Base-by-base conservation (phyloP, 306 rosid species). In the Vigna mungo region DNA sequence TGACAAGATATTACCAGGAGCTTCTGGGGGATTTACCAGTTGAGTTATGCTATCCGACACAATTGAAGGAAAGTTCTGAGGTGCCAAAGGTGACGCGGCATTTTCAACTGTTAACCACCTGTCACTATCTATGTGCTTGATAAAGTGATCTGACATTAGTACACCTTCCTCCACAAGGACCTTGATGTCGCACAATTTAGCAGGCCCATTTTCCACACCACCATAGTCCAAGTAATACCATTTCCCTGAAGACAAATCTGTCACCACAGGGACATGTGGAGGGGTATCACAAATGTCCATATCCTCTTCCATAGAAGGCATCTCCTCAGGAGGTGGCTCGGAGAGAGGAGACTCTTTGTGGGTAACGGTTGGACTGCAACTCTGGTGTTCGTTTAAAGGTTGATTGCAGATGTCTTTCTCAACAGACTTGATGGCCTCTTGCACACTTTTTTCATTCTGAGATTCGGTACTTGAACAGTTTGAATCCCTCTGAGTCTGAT, bases 231-330 rank as follows among this genome's bases (percentile, higher is more conserved):
- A 92, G 85, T 92, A 96, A 86, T 88, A 91, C 99, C 99, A 96
- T 85, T 91, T 92, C 80, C 97, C 96, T 6, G 90, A 71, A 14
- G 97, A 85, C 11, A 83, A 81, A 76, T 88, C 94, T 18, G 93
- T 81, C 80, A 85, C 82, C 67, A 87, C 63, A 51, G 97, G 88
- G 78, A 84, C 91, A 81, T 96, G 99, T 15, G 99, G 99, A 23
- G 99, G 99, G 58, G 99, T 96, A 79, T 96, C 97, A 66, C 98
- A 92, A 71, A 96, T 96, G 86, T 96, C 99, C 99, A 96, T 96
- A 72, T 96, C 99, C 85, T 96, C 99, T 81, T 96, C 99, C 99
- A 96, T 96, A 2, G 98, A 92, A 82, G 87, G 91, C 69, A 86
- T 86, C 87, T 93, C 99, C 71, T 89, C 99, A 12, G 82, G 84